Evolutionary conservation across 2,329 filamentous ascomycete species (phyloP).

Genomic region (Lachnellula suecica): DNA sequence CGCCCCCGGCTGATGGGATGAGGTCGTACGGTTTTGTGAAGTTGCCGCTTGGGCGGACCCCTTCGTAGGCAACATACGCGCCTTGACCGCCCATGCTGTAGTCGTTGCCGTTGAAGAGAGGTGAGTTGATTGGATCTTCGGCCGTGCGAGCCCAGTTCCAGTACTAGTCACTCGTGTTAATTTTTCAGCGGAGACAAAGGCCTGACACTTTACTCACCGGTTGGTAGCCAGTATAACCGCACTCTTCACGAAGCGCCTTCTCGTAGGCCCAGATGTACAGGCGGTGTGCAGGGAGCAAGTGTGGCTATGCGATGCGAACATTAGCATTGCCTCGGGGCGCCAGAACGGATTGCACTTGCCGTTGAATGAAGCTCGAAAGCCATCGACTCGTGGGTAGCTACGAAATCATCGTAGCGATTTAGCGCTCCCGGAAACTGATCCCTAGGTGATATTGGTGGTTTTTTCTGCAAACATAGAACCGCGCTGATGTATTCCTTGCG

Average conservation of each 20-base stretch:
- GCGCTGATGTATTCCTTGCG: slow-evolving; percentile 35
- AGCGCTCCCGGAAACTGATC: slow-evolving; percentile 32
- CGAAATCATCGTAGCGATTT: slow-evolving; percentile 38
- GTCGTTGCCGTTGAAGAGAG: slow-evolving; percentile 53
- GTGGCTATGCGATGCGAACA: neutral
- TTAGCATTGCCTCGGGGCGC: neutral
- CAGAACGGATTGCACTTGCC: slow-evolving; percentile 1
- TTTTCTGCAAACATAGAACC: slow-evolving; percentile 36
- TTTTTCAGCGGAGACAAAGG: slow-evolving; percentile 35
- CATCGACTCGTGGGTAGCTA: slow-evolving; percentile 36
- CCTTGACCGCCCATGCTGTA: slow-evolving; percentile 51
- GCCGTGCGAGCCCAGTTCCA: slow-evolving; percentile 50
- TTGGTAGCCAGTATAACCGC: slow-evolving; percentile 42
- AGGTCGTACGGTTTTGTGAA: slow-evolving; percentile 22
- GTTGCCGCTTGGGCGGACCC: slow-evolving; percentile 13
- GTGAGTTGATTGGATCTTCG: slow-evolving; percentile 44
- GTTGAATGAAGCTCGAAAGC: slow-evolving; percentile 24
- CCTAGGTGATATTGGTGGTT: slow-evolving; percentile 30
- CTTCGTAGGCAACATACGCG: slow-evolving; percentile 25
- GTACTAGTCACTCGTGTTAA: slow-evolving; percentile 21
- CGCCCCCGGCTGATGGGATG: slow-evolving; percentile 46
- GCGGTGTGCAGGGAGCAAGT: slow-evolving; percentile 3
- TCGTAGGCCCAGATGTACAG: slow-evolving; percentile 38
- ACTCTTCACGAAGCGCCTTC: slow-evolving; percentile 40
- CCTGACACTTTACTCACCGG: no score